Percentiles rank a stretch among this genome's conserved stretches.
phyloP scores from a whole-genome alignment of 805 yeast species.

The Helenozyma rhizophorensis region DNA sequence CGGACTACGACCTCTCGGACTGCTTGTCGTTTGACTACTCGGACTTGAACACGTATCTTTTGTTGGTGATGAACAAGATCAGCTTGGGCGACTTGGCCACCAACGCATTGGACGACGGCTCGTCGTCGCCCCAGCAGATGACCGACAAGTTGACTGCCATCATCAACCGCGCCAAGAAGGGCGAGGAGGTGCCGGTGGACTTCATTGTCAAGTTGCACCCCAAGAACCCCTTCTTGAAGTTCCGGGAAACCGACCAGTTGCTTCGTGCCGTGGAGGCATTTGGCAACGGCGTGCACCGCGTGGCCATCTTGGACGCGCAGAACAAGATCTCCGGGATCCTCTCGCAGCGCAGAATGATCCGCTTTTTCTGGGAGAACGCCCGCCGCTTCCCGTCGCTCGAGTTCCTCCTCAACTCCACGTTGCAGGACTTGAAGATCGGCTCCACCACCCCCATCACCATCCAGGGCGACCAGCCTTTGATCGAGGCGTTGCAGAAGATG shows the following conservation, averaged over 20 bases:
- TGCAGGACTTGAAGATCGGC: conserved; percentile 76
- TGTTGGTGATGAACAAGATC: conserved; percentile 76
- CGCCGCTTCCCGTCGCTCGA: conserved; percentile 81
- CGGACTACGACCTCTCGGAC: conserved; percentile 45
- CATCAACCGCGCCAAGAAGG: conserved; percentile 67
- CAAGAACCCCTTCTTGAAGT: conserved; percentile 81
- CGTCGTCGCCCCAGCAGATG: conserved; percentile 24
- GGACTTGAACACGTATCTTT: conserved; percentile 80
- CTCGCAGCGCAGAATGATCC: conserved; percentile 84
- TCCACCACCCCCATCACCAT: conserved; percentile 67
- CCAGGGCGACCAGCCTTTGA: conserved; percentile 79
- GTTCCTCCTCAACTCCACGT: conserved; percentile 59
- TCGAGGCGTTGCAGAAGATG: conserved; percentile 86
- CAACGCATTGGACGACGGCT: conserved; percentile 22
- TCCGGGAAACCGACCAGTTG: conserved; percentile 64
- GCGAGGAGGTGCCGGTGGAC: conserved; percentile 87
- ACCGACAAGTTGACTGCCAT: conserved; percentile 39
- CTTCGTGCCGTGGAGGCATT: conserved; percentile 76
- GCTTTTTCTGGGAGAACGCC: conserved; percentile 89
- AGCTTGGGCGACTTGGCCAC: conserved; percentile 32
- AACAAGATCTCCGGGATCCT: conserved; percentile 67
- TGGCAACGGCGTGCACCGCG: conserved; percentile 94
- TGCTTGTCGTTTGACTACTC: conserved; percentile 89
- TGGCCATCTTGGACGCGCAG: conserved; percentile 62
- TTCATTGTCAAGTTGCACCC: conserved; percentile 82